Evolutionary conservation across 192 early-diverging fungal species (phyloP).

Genomic region (Piromyces sp.): DNA sequence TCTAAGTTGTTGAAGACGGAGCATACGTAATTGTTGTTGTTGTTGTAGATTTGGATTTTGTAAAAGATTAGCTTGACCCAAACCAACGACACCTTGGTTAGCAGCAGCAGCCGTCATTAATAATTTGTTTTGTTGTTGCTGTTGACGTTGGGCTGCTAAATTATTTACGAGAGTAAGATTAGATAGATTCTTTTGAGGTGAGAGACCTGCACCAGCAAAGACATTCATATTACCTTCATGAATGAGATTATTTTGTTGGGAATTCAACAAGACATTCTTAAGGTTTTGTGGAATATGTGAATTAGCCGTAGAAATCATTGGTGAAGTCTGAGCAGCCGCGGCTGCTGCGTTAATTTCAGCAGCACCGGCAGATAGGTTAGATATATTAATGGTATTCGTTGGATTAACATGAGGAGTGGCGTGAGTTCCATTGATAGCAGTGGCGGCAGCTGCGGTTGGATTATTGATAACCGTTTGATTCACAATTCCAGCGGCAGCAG

Average conservation of each 20-base stretch:
- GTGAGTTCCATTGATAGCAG: neutral
- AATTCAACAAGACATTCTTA: neutral
- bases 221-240: neutral
- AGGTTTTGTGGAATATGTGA: neutral
- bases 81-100: neutral
- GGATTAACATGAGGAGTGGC: neutral
- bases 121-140: neutral
- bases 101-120: neutral
- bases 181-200: neutral
- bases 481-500: neutral
- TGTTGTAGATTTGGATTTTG: neutral
- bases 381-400: neutral
- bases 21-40: neutral
- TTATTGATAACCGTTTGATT: neutral
- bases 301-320: neutral
- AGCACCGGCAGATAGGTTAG: neutral
- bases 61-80: neutral
- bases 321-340: neutral
- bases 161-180: neutral
- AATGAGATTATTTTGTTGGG: neutral
- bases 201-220: neutral
- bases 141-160: neutral
- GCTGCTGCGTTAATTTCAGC: neutral
- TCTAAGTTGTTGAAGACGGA: neutral
- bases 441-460: neutral